Base-by-base conservation (phyloP, 768 basidiomycete genomes). In the Suillus sp. region DNA sequence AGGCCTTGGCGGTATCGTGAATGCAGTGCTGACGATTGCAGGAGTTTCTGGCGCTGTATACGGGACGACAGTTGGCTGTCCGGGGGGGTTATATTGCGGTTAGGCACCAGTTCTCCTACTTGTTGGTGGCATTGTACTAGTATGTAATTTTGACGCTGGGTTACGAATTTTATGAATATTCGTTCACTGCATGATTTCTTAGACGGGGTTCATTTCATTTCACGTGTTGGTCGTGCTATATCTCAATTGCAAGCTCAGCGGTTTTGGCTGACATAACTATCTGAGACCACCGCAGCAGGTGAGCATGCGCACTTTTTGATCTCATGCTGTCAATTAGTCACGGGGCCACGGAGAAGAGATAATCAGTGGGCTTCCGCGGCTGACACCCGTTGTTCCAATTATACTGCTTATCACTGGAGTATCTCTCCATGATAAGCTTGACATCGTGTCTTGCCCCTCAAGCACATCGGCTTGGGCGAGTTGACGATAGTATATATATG, bases 1-100 rank as follows among this genome's bases (percentile, higher is more conserved):
- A 54, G 79, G 79, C 45, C 67, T 78, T 7, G 79, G 77, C 2
- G 75, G 75, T 14, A 75, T 76, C n/a, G 70, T 74, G 5, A 74
- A 70, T 22, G 74, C 75, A 1, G 66, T 73, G 38, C 37, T 77
- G 38, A 70, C 73, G 53, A 77, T 75, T 32, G 70, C 66, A 8
- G 73, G 70, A 16, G 71, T 73, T 22, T 66, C 70, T 0, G 75
- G 74, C 1, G 61, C 66, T 13, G 64, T 62, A 45, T 67, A 72
- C 47, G 72, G 75, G 18, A 76, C 74, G 14, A 67, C 61, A 22
- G 59, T 73, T 18, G 73, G 74, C 1, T 76, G 74, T 61, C 75
- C 75, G 1, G 69, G 72, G 51, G 68, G 65, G 0, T 34, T 63
- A 37, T 73, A 75, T 58, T 76, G 73, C 54, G 74, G 74, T 9